Evolutionary conservation across 768 basidiomycete species (phyloP).

Genomic region (Mycena crocata): DNA sequence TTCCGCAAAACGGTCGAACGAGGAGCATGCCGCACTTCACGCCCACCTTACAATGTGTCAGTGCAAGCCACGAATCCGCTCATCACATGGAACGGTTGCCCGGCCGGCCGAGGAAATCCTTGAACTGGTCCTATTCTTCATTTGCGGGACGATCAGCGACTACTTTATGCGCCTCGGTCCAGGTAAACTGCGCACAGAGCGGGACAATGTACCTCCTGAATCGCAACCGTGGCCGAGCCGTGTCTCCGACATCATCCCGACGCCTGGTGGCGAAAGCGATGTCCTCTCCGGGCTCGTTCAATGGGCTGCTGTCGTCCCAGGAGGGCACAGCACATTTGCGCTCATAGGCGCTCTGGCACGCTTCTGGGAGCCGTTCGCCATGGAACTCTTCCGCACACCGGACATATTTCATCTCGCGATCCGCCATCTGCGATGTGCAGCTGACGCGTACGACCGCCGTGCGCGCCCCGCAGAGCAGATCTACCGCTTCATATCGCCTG

Average conservation of each 20-base stretch:
- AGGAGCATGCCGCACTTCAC: background rate
- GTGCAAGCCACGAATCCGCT: background rate
- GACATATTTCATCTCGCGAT: background rate
- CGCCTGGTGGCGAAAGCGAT: background rate
- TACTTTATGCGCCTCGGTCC: slow-evolving; percentile 2
- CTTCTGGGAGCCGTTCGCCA: background rate
- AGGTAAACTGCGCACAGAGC: background rate
- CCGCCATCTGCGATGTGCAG: background rate
- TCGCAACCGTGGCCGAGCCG: slow-evolving; percentile 1
- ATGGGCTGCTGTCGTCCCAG: background rate
- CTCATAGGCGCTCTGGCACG: slow-evolving; percentile 2
- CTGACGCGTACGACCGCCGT: background rate
- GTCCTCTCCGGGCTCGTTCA: background rate
- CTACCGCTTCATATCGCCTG: background rate
- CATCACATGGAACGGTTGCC: background rate
- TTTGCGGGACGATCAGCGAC: slow-evolving; percentile 1
- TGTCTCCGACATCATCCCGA: background rate
- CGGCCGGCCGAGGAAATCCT: background rate
- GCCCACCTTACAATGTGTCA: background rate
- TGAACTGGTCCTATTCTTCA: background rate
- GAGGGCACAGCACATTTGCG: background rate
- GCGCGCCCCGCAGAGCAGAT: background rate
- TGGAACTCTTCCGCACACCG: background rate
- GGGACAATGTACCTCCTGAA: background rate
- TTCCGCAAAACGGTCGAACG: background rate